Conservation (phyloP, 768 basidiomycete species). For the Hypholoma fasciculare region DNA sequence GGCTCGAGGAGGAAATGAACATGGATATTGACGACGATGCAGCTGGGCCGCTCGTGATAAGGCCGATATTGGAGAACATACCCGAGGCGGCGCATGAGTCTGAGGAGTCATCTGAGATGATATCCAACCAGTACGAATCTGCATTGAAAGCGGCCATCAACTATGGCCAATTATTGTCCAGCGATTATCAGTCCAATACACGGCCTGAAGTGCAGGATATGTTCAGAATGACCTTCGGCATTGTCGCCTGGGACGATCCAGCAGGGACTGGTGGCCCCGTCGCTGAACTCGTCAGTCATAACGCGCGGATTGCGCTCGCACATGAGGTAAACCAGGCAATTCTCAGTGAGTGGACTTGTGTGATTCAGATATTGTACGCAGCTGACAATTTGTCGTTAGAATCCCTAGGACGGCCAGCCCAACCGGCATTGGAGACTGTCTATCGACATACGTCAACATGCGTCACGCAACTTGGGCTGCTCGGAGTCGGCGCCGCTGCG, state of each 20-base stretch:
- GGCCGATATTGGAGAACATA: conserved; percentile 10
- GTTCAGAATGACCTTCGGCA: conserved; percentile 74
- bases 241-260: conserved; percentile 81
- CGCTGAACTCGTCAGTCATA: conserved; percentile 67
- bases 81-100: not conserved
- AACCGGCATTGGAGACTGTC: conserved; percentile 72
- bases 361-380: not conserved
- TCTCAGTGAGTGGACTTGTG: conserved; percentile 53
- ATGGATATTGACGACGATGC: conserved; percentile 62
- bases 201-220: conserved; percentile 65
- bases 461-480: conserved; percentile 67
- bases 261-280: conserved; percentile 63
- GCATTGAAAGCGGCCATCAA: conserved; percentile 65
- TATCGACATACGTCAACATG: conserved; percentile 75
- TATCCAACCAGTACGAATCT: conserved; percentile 44
- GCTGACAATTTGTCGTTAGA: conserved; percentile 39
- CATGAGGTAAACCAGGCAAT: conserved; percentile 83
- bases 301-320: conserved; percentile 63
- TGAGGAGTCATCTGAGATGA: conserved; percentile 12
- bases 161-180: conserved; percentile 73
- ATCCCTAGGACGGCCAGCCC: conserved; percentile 73
- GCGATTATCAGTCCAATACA: conserved; percentile 63
- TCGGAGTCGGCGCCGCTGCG: conserved; percentile 75
- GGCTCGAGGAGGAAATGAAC: conserved; percentile 47
- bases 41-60: conserved; percentile 19